A percentile compares a stretch with the other conserved stretches of the same genome.
These are phyloP conservation scores for Eucalyptus erythrocorys DNA, from an alignment of 345 rosid genomes.

Conservation along the genomic window DNA sequence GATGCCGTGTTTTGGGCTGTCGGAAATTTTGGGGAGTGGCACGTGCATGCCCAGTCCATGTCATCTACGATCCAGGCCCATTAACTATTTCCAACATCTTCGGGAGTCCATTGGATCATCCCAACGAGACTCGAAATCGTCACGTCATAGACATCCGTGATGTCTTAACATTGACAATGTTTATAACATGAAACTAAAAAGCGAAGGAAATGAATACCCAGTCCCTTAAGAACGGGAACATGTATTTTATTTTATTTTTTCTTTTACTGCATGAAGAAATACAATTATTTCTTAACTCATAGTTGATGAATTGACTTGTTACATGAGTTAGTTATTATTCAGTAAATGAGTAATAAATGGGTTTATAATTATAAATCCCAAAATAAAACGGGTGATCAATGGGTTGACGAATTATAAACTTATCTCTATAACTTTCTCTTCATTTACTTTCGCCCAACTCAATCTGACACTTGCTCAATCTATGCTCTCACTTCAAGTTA, in stretches of 20 bases:
- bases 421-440: fast-evolving
- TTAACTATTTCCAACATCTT: not conserved
- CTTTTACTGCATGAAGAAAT: not conserved
- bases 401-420: fast-evolving
- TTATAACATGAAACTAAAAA: not conserved
- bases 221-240: not conserved
- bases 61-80: not conserved
- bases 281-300: too few relatives aligned
- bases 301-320: too few relatives aligned
- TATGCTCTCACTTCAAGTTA: too few relatives aligned
- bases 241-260: too few relatives aligned
- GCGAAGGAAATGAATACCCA: not conserved
- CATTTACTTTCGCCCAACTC: fast-evolving
- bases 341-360: too few relatives aligned
- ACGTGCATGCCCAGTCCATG: not conserved
- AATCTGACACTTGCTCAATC: fast-evolving
- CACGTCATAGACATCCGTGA: not conserved
- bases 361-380: fast-evolving
- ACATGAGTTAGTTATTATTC: too few relatives aligned
- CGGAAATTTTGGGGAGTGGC: not conserved
- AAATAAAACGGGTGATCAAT: too few relatives aligned
- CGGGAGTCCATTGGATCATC: not conserved
- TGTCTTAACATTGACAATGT: not conserved
- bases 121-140: not conserved
- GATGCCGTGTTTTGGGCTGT: not conserved